phyloP scores from a whole-genome alignment of 208 protist species.

The Trypanosoma theileri region DNA sequence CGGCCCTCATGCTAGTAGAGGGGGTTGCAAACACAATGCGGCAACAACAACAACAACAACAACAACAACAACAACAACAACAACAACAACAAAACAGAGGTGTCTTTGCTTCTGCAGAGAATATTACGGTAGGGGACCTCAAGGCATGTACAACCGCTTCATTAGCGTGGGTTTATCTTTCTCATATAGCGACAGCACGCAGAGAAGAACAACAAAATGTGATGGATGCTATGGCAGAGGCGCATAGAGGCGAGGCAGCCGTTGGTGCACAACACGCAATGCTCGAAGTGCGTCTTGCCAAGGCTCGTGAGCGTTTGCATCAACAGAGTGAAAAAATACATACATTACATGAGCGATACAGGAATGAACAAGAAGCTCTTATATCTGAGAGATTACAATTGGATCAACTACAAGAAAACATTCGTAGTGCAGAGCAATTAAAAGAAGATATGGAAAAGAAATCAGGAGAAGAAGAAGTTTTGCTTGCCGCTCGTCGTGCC shows the following conservation, averaged over 20 bases:
- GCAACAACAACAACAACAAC: too few species aligned
- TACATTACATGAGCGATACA: slow-evolving; percentile 30
- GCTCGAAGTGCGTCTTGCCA: slow-evolving; percentile 35
- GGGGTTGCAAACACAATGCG: too few species aligned
- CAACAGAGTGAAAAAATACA: slow-evolving; percentile 37
- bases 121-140: slow-evolving; percentile 46
- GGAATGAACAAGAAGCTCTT: slow-evolving; percentile 28
- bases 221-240: slow-evolving; percentile 28
- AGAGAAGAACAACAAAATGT: slow-evolving; percentile 20
- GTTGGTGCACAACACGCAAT: slow-evolving; percentile 31
- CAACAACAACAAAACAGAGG: background rate
- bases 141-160: slow-evolving; percentile 39
- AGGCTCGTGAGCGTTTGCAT: slow-evolving; percentile 36
- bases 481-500: slow-evolving; percentile 34
- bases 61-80: too few species aligned
- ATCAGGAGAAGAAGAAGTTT: slow-evolving; percentile 28
- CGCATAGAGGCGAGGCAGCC: slow-evolving; percentile 7
- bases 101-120: background rate
- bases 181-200: slow-evolving; percentile 24
- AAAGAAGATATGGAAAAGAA: background rate
- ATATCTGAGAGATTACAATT: slow-evolving; percentile 32
- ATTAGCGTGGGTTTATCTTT: slow-evolving; percentile 43
- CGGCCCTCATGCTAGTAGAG: background rate
- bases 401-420: background rate
- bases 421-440: background rate